Base-by-base conservation (phyloP, 2,329 filamentous ascomycete species). In the Penicillium sp. region DNA sequence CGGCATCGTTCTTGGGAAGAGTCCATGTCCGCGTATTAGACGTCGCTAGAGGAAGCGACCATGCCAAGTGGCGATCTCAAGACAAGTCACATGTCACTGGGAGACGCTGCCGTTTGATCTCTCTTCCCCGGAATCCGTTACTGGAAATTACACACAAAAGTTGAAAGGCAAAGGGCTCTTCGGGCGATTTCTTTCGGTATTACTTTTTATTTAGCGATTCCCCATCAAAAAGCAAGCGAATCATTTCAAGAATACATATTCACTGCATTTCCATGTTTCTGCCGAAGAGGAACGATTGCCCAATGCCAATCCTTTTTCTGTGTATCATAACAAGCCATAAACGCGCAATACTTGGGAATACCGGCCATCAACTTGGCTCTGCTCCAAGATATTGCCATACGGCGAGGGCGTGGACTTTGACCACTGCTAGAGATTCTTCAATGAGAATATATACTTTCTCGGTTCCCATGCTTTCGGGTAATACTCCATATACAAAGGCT, bases 401-500 rank as follows among this genome's bases (percentile, higher is more conserved):
- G 5, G 48, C 47, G 28, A 57, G 38, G 2, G 55, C 40, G 46
- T 57, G 55, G 33, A 53, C 24, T 46, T 47, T 56, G 3, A 46
- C 35, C 23, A 51, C 20, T 11, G 28, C 38, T 43, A 56, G 24
- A 52, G 40, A 56, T 26, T 57, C 55, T 24, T 52, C 49, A 50
- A 57, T 52, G 38, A 47, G 42, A n/a, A 57, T 42, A 23, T 23
- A 26, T 42, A 52, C 48, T 33, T 57, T 45, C 20, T 51, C 43
- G 2, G 55, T 40, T 30, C 48, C 48, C 55, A 30, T 57, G 18
- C 42, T 52, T n/a, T 38, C 40, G 7, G 42, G 49, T 6, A 30
- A 57, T 14, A 47, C 64, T 1, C 73, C 71, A 59, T 69, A 73
- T 1, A 71, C 65, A 61, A 74, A 77, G 2, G 70, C 72, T 0